Base-by-base conservation (phyloP, 257 asterid species). In the Datura wrightii region DNA sequence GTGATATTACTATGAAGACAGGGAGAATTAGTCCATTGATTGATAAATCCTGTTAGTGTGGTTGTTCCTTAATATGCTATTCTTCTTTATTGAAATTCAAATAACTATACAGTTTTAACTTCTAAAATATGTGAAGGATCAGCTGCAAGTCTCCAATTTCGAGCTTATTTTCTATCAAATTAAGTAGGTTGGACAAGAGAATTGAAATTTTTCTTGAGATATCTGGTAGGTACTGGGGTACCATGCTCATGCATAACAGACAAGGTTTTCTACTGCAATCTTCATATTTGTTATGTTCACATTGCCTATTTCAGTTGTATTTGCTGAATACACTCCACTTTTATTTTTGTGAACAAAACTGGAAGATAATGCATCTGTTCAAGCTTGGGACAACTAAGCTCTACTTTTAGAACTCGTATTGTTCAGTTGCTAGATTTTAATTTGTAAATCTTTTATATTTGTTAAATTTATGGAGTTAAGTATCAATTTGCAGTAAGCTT, bases 1-100 rank as follows among this genome's bases (percentile, higher is more conserved):
- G 78, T 67, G 66, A 55, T 82, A 66, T 67, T 83, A 67, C 60
- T 48, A 67, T 67, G 46, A 76, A 7, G 66, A 66, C 67, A 83
- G 76, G 66, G 42, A 69, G 37, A 10, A 42, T 18, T 66, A 41
- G 44, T 83, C 74, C 46, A 76, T 76, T 24, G 7, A 76, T 31
- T 50, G 62, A 76, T 76, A 31, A 50, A 50, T 76, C 58, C 19
- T 76, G 46, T 13, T 76, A 24, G 44, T 76, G 82, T 62, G 18
- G 31, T 76, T 76, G 82, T 31, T 76, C 42, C 31, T 50, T 24
- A 50, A 76, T 76, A 48, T 76, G 62, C 62, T 76, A 14, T 76
- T 50, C 46, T 4, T 76, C 46, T 50, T 76, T 50, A 14, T 76
- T 76, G 31, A 76, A 76, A 76, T 76, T 31, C 8, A 15, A 50